Evolutionary conservation across 2,329 filamentous ascomycete species (phyloP).

Genomic region (Cladosporium oxysporum): DNA sequence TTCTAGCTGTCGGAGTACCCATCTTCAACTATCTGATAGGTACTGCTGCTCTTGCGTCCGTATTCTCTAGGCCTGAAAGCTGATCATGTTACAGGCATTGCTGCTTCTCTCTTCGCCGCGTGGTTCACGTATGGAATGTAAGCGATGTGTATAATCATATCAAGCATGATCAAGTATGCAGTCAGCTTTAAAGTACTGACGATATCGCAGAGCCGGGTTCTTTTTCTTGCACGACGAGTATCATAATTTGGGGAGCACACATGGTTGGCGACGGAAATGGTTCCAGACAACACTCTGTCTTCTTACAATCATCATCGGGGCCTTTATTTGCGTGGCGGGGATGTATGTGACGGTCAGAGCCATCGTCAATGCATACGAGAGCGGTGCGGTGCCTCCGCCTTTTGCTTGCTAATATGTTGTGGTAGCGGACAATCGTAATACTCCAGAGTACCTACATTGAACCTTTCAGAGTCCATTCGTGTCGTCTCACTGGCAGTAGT

Average conservation of each 20-base stretch:
- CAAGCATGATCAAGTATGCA: background rate
- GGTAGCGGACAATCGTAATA: background rate
- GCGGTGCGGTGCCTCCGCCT: conserved; percentile 31
- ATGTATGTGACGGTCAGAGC: conserved; percentile 52
- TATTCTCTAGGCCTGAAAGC: background rate
- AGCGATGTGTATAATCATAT: background rate
- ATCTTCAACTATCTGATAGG: conserved; percentile 58
- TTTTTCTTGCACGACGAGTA: conserved; percentile 56
- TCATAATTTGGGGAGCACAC: conserved; percentile 43
- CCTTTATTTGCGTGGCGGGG: conserved; percentile 48
- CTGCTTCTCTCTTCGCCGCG: conserved; percentile 53
- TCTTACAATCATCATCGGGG: conserved; percentile 48
- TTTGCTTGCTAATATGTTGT: conserved; percentile 32
- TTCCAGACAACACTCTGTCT: conserved; percentile 43
- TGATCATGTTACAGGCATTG: conserved; percentile 53
- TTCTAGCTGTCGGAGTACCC: conserved; percentile 52
- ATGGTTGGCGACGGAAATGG: conserved; percentile 25
- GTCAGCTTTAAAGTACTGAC: background rate
- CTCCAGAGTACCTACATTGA: background rate
- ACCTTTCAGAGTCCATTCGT: too few species aligned
- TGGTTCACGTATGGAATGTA: conserved; percentile 56
- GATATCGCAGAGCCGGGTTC: conserved; percentile 45
- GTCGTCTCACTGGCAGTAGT: background rate
- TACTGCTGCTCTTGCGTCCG: conserved; percentile 49
- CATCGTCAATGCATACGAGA: conserved; percentile 38